Conservation (phyloP, 257 asterid genomes). For the Handroanthus guayacan region DNA sequence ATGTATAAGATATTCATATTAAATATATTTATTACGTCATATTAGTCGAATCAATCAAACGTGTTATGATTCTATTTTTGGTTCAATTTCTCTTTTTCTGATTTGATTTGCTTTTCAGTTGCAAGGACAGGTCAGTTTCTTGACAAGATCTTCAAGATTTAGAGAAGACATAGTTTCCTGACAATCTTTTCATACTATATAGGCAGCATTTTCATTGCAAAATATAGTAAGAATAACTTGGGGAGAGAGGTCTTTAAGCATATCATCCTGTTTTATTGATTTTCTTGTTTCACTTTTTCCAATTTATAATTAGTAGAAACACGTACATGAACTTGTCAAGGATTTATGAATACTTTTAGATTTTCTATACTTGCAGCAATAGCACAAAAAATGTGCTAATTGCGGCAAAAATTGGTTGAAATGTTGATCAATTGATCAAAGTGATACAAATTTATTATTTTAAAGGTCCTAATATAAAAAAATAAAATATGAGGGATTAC, state of each 20-base stretch:
- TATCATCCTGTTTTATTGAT: background rate
- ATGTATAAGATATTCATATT: too few relatives aligned
- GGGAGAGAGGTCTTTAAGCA: background rate
- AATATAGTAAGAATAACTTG: background rate
- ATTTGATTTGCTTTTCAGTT: too few relatives aligned
- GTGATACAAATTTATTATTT: conserved; percentile 37
- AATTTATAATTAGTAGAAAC: conserved; percentile 23
- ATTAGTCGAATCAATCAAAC: too few relatives aligned
- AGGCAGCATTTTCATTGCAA: conserved; percentile 37
- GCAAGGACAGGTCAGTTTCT: too few relatives aligned
- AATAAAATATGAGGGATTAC: too few relatives aligned
- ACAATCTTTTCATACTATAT: conserved; percentile 79
- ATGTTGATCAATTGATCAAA: too few relatives aligned
- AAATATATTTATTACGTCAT: too few relatives aligned
- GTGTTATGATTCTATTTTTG: too few relatives aligned
- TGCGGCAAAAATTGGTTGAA: conserved; percentile 46
- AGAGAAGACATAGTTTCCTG: conserved; percentile 72
- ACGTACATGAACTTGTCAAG: conserved; percentile 18
- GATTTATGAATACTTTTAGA: conserved; percentile 28
- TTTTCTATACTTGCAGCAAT: conserved; percentile 64
- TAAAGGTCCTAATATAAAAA: too few relatives aligned
- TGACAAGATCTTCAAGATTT: conserved; percentile 53
- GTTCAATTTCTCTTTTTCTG: too few relatives aligned
- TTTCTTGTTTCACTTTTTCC: conserved; percentile 21
- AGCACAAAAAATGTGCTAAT: conserved; percentile 79